Evolutionary conservation across 164 flowering plant genomes (phyloP), one percentile per base, ranked within the genome.

Genomic region (Echeveria elegans): DNA sequence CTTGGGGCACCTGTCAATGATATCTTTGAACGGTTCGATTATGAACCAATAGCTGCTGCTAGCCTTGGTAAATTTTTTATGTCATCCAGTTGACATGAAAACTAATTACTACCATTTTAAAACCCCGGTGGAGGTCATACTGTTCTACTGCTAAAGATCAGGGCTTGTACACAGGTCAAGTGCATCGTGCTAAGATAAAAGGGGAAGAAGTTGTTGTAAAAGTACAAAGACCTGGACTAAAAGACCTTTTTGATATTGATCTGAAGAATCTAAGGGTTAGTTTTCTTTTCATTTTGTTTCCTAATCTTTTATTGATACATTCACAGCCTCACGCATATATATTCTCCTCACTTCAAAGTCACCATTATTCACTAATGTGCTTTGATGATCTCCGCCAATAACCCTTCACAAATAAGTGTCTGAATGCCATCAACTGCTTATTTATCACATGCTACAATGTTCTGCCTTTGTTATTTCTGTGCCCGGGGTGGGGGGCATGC

Each of bases 211-310:
- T 91, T 61, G 99, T 91, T 58, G 70, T 91, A 52, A 94, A 94
- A 88, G 99, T 94, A 56, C 99, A 94, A 75, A 89, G 99, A 72
- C 99, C 97, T 72, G 97, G 96, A 52, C 90, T 91, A 7, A 91
- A 94, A 80, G 89, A 79, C 77, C 96, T 94, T 26, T 94, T 94
- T 81, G 97, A 91, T 75, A 91, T 91, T 75, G 99, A 94, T 79
- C 86, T 94, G 19, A 94, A 94, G 73, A 94, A 94, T 73, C 73
- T 94, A 63, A 82, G 97, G 88, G 97, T 91, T 50, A 78, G 96
- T 77, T 30, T 45, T 19, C 0, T 19, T 48, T 36, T 60, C 15
- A n/a, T 11, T 15, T 43, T 18, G 14, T 11, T 45, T 19, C 45
- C 18, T 30, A 38, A 31, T 1, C 36, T 32, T 40, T 32, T 62